phyloP scores from a whole-genome alignment of 2,329 filamentous ascomycete genomes.

The Alternaria ventricosa region DNA sequence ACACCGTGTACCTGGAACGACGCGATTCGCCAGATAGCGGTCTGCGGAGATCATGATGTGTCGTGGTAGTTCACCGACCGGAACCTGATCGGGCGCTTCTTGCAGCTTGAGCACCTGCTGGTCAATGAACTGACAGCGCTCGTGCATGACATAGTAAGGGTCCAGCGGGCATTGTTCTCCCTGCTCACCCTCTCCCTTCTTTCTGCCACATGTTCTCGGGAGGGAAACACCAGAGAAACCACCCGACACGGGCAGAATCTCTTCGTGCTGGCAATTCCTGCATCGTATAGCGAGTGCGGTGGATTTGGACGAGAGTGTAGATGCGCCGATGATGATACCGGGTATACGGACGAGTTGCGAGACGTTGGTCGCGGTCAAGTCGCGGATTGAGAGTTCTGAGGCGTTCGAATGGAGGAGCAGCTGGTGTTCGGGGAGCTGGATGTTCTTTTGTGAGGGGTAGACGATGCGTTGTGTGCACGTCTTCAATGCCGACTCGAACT shows the following conservation, averaged over 20 bases:
- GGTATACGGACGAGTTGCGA: constrained; percentile 95
- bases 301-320: constrained; percentile 94
- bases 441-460: constrained; percentile 73
- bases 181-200: constrained; percentile 68
- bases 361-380: constrained; percentile 90
- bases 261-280: constrained; percentile 78
- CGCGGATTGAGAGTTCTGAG: constrained; percentile 89
- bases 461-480: constrained; percentile 94
- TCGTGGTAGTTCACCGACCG: constrained; percentile 91
- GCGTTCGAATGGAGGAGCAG: constrained; percentile 92
- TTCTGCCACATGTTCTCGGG: constrained; percentile 76
- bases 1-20: constrained; percentile 93
- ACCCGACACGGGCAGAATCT: constrained; percentile 75
- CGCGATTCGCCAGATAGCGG: constrained; percentile 90
- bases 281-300: constrained; percentile 87
- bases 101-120: constrained; percentile 98
- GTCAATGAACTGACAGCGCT: constrained; percentile 93
- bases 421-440: constrained; percentile 85
- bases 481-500: constrained; percentile 92
- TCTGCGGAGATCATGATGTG: constrained; percentile 98
- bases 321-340: constrained; percentile 96
- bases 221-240: constrained; percentile 89
- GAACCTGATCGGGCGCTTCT: constrained; percentile 95
- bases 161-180: constrained; percentile 85
- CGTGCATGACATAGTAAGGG: constrained; percentile 94